Evolutionary conservation across 2,329 filamentous ascomycete species (phyloP), one percentile per base, ranked within the genome.

Genomic region (Verticillium albo-atrum): DNA sequence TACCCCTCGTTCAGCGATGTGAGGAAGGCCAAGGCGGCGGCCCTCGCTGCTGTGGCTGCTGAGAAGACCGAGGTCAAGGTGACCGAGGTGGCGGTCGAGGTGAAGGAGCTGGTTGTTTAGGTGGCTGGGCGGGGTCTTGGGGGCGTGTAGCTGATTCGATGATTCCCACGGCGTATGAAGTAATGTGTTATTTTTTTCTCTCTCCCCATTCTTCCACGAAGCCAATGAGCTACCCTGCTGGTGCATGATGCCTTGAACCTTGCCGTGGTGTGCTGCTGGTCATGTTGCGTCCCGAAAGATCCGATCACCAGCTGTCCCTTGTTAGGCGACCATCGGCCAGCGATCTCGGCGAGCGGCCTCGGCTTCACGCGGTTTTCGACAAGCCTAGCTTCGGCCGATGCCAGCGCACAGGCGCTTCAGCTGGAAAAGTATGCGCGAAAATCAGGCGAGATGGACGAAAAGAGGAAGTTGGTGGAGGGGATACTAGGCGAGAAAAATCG

Each of bases 1-100:
- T 64, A 57, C 56, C 58, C 63, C 25, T 27, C 58, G 15, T 61
- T 64, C 54, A 52, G 58, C 27, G 57, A 59, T n/a, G 57, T 61
- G 32, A 61, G 54, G 42, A 60, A 57, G 20, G 30, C 54, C 23
- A 15, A 54, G 14, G 56, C 28, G 51, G 54, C 26, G 47, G 47
- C 55, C 34, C 55, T 3, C 12, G 58, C 59, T 20, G 47, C 55
- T 15, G 57, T 54, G 52, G 6, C 52, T 53, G 25, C 27, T 30
- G 52, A 51, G 28, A 52, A 47, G 15, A 30, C 60, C 17, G 59
- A 57, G 51, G 58, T 60, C 30, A 56, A 63, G 58, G 58, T 59
- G 15, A 57, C 58, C 50, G 52, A 60, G 47, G 58, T 57, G 55
- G 55, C 54, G n/a, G 42, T 47, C 42, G 42, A 47, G 42, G 42